Evolutionary conservation across 495 filamentous ascomycete genomes (phyloP).

Genomic region (Penicillium chermesinum): DNA sequence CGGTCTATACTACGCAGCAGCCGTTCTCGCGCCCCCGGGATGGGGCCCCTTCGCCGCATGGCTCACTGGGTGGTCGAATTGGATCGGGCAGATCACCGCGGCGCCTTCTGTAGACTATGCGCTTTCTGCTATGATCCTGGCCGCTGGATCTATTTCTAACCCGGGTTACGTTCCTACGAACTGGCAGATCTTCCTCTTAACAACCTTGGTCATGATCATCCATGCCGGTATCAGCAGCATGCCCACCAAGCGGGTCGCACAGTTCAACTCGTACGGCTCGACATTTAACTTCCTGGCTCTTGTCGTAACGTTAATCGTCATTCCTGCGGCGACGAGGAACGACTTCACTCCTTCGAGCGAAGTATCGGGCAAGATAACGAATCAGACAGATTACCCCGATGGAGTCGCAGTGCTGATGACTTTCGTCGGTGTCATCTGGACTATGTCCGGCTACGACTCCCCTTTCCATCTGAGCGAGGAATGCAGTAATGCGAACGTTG

Average conservation of each 20-base stretch:
- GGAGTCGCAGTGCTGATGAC: slow-evolving; percentile 72
- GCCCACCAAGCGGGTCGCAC: slow-evolving; percentile 68
- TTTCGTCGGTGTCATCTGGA: slow-evolving; percentile 63
- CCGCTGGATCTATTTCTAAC: slow-evolving; percentile 62
- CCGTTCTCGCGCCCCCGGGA: slow-evolving; percentile 71
- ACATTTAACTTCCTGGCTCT: slow-evolving; percentile 70
- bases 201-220: slow-evolving; percentile 62
- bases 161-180: slow-evolving; percentile 58
- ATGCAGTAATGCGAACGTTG: slow-evolving; percentile 71
- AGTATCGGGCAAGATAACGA: slow-evolving; percentile 68
- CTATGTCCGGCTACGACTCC: slow-evolving; percentile 65
- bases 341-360: slow-evolving; percentile 54
- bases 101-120: slow-evolving; percentile 63
- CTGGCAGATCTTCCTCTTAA: slow-evolving; percentile 70
- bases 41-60: slow-evolving; percentile 73
- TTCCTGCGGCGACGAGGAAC: slow-evolving; percentile 57
- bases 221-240: slow-evolving; percentile 69
- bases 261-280: slow-evolving; percentile 71
- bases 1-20: slow-evolving; percentile 73
- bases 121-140: slow-evolving; percentile 67
- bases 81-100: slow-evolving; percentile 64
- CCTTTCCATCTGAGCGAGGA: slow-evolving; percentile 76
- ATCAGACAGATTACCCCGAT: slow-evolving; percentile 64
- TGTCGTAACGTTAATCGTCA: slow-evolving; percentile 62
- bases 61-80: slow-evolving; percentile 73